Evolutionary conservation across 441 rosid species (phyloP).

Genomic region (Jatropha multifida): DNA sequence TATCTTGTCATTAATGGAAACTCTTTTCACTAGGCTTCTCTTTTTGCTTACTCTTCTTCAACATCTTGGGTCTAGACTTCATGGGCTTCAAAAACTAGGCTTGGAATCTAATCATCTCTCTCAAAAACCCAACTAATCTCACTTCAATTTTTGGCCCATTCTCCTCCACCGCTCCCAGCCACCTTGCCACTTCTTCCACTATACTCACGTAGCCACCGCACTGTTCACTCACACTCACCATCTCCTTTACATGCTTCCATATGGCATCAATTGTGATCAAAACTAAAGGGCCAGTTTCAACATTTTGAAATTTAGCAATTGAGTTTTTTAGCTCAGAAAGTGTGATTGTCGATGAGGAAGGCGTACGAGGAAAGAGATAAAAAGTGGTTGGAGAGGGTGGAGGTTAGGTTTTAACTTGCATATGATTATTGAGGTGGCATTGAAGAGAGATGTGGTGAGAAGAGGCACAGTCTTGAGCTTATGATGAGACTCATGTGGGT

Average conservation of each 20-base stretch:
- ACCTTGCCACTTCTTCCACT: conserved; percentile 76
- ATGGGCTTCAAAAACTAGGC: conserved; percentile 68
- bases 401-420: conserved; percentile 59
- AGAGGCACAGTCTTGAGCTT: conserved; percentile 79
- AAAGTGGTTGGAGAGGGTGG: conserved; percentile 35
- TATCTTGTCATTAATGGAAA: neutral
- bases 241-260: conserved; percentile 93
- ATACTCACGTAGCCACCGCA: conserved; percentile 76
- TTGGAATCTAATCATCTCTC: conserved; percentile 75
- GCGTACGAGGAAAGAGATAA: conserved; percentile 79
- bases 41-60: conserved; percentile 37
- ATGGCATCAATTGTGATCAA: conserved; percentile 81
- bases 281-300: conserved; percentile 27
- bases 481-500: conserved; percentile 83
- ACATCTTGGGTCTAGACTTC: conserved; percentile 58
- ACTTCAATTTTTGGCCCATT: conserved; percentile 57
- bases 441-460: conserved; percentile 61
- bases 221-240: conserved; percentile 78
- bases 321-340: conserved; percentile 44
- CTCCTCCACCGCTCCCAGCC: conserved; percentile 54
- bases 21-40: neutral
- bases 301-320: conserved; percentile 20
- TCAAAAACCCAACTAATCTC: conserved; percentile 55
- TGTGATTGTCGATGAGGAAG: conserved; percentile 46
- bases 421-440: conserved; percentile 49